Base-by-base conservation (phyloP, 805 yeast genomes). In the Kazachstania martiniae region DNA sequence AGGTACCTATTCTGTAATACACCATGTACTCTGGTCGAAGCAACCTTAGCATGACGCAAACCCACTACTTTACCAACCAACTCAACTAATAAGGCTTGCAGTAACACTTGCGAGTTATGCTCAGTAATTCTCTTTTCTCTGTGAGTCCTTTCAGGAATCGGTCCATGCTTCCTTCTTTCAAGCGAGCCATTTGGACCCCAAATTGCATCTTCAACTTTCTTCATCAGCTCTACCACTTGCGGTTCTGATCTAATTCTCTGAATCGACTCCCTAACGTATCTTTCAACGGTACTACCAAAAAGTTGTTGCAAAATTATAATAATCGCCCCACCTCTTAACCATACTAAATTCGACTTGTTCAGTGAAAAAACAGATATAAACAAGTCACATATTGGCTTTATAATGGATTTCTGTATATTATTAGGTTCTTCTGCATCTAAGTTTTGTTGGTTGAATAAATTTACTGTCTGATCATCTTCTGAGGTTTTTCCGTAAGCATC, bases 291-390 rank as follows among this genome's bases (percentile, higher is more conserved):
- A 2, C 89, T 81, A 0, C 96, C 96, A 24, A 87, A 65, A 1
- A 87, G 55, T 51, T 85, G 95, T 53, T 86, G 95, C 33, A 87
- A 58, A 3, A 87, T 72, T 4, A 85, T 74, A 24, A 86, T 66
- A 7, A 85, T 63, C 0, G 95, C 95, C 27, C 86, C 63, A 0
- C 95, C 96, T 33, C 94, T 62, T 2, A 87, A 56, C 94, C 95
- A 84, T 17, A 51, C 43, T 29, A 74, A 72, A 29, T 73, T 74
- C 2, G 81, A 66, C 29, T 62, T 65, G 33, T 73, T 70, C 15
- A 83, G 55, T 19, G 81, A 74, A 55, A 87, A 87, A 2, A 85
- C 47, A 0, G 78, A 63, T 13, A 83, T 68, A 32, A 86, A 66
- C 8, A 84, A 50, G 40, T 85, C 94, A 41, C 89, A 77, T 3